Evolutionary conservation across 1,284 basidiomycete species (phyloP).

Genomic region (Athelia sp.): DNA sequence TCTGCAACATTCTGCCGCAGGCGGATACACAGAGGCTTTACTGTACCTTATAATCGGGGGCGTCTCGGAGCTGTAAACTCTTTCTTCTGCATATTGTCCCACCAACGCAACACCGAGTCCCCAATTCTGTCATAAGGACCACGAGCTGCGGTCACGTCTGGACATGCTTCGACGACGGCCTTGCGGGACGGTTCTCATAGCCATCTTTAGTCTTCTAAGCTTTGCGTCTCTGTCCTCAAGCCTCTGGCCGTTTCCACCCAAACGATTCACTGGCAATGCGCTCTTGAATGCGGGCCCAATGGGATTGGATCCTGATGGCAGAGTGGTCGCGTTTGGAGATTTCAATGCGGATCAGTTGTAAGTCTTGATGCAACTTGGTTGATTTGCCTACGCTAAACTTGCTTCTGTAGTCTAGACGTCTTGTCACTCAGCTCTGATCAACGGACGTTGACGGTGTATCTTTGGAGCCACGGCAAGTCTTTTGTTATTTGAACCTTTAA

Average conservation of each 20-base stretch:
- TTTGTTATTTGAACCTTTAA: not conserved
- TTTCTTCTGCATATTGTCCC: no score
- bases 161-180: no score
- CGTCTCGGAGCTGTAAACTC: no score
- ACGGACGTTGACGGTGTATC: constrained; percentile 67
- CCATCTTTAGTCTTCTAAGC: not conserved
- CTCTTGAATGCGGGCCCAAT: constrained; percentile 79
- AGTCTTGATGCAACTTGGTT: constrained; percentile 24
- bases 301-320: constrained; percentile 68
- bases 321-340: constrained; percentile 88
- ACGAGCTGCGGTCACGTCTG: no score
- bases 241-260: constrained; percentile 79
- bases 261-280: constrained; percentile 84
- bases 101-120: no score
- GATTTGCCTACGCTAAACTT: constrained; percentile 4
- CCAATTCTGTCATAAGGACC: no score
- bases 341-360: constrained; percentile 95
- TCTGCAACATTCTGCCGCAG: no score
- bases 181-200: no score
- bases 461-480: constrained; percentile 81
- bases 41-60: no score
- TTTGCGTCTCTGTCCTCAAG: not conserved
- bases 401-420: constrained; percentile 71
- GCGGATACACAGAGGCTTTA: no score
- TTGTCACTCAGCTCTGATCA: constrained; percentile 72